Base-by-base conservation (phyloP, 306 rosid genomes). In the Fragaria ananassa region DNA sequence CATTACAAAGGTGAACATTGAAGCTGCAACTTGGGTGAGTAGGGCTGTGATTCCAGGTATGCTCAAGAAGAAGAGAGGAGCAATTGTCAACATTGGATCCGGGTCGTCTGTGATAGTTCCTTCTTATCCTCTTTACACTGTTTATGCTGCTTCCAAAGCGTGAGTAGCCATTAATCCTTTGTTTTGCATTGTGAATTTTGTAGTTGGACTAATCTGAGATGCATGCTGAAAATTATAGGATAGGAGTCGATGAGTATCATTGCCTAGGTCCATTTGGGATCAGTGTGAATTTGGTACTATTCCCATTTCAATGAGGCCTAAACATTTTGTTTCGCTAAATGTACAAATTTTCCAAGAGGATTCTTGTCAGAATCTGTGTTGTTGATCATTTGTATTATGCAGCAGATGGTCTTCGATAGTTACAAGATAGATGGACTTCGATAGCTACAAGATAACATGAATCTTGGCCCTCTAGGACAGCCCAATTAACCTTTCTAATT, bases 101-200 rank as follows among this genome's bases (percentile, higher is more conserved):
- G 90, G 72, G 27, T 78, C 90, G 3, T 34, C 85, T 37, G 44
- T 58, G 68, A 76, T 83, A 2, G 17, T 85, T 67, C 86, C 90
- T 49, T 83, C 93, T 1, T 81, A 79, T 44, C 90, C 90, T 76
- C 74, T 89, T 0, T 74, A 65, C 39, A 17, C 86, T 1, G 74
- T 82, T 54, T 89, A 86, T 77, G 83, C 89, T 71, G 80, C 93
- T 56, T 37, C 89, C 61, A 89, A 89, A 85, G 85, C 76, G 86
- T 86, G 74, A 71, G 88, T 46, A 46, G 47, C 13, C 47, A 44
- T 44, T 9, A 39, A 44, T 12, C 50, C 50, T 46, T 46, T 70
- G 5, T 2, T 23, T 12, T 27, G 11, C 23, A 0, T 14, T 34
- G 34, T 27, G 37, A 14, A 13, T 62, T 62, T 29, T 31, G 42